Evolutionary conservation across 805 yeast species (phyloP), one percentile per base, ranked within the genome.

Genomic region (Lipomyces kockii): DNA sequence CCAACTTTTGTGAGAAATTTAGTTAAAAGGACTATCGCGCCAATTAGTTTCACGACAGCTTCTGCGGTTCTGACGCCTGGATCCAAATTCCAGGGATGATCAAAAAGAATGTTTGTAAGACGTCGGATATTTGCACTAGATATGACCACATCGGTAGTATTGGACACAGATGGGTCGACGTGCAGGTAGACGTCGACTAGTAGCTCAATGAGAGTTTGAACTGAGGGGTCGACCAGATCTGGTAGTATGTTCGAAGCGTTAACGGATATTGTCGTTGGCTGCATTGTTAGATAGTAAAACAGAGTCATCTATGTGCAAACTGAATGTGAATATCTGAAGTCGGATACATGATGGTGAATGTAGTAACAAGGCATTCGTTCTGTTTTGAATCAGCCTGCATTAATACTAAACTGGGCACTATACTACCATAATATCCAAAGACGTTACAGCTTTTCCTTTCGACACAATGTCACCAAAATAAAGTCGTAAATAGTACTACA

Each of bases 1-100:
- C 68, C 68, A 6, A 65, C 68, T 29, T 52, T 60, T 8, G 57
- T 52, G n/a, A 62, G 29, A 39, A 65, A 65, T 22, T 60, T 60
- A 14, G 54, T 55, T 11, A 65, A 14, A 14, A 63, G 34, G 3
- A 65, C 32, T 4, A 58, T 58, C 7, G 68, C 64, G 17, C 60
- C 63, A 17, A 61, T 35, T 25, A 65, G 43, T 34, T 60, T 60
- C 56, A 65, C n/a, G 2, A 43, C 46, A 11, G 68, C 61, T 39
- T 65, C 68, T 1, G 64, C 64, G 32, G 29, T 22, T 29, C 34
- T 52, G 35, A 52, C 34, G 29, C 55, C 34, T 17, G 29, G 55
- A 52, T 29, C 55, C 5, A 52, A n/a, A 43, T 43, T 43, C 49
- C 49, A 43, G 9, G 49, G 49, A 43, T n/a, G 49, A 43, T 43